Percentiles rank a stretch among this genome's conserved stretches.
Conservation (phyloP, 768 basidiomycete genomes). For the Pulveroboletus sp. region DNA sequence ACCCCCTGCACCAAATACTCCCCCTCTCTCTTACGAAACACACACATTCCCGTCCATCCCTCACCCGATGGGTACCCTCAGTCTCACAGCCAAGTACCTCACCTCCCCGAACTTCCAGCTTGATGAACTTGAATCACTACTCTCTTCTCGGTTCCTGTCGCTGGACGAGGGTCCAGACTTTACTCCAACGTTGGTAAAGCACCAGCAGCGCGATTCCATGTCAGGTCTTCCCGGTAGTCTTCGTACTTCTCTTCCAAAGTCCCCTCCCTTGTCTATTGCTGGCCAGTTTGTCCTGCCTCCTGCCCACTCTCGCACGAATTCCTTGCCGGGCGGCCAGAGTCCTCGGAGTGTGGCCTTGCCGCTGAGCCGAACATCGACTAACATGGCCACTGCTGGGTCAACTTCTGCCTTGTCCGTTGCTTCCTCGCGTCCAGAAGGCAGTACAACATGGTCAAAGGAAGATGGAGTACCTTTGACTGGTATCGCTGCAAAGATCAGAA, state of each 20-base stretch:
- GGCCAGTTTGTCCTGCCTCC: constrained; percentile 42
- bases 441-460: constrained; percentile 35
- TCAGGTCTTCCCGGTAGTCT: constrained; percentile 39
- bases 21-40: constrained; percentile 45
- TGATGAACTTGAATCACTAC: constrained; percentile 70
- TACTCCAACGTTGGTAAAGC: constrained; percentile 66
- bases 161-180: constrained; percentile 63
- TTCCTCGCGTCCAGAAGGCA: constrained; percentile 38
- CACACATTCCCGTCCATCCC: constrained; percentile 64
- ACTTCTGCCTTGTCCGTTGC: constrained; percentile 38
- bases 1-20: constrained; percentile 35
- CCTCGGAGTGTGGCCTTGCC: constrained; percentile 33
- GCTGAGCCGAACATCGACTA: constrained; percentile 32
- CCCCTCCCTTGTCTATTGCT: constrained; percentile 40
- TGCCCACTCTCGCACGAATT: constrained; percentile 33
- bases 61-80: constrained; percentile 63
- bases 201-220: constrained; percentile 55
- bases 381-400: constrained; percentile 28
- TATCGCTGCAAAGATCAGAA: constrained; percentile 42
- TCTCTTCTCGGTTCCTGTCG: constrained; percentile 69
- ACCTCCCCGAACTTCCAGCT: constrained; percentile 64
- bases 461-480: constrained; percentile 32
- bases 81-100: constrained; percentile 61
- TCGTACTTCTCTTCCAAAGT: constrained; percentile 43
- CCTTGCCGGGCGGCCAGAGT: constrained; percentile 36